Evolutionary conservation across 176 grass and related monocot genomes (phyloP), one percentile per base, ranked within the genome.

Genomic region (Echinochloa phyllopogon): DNA sequence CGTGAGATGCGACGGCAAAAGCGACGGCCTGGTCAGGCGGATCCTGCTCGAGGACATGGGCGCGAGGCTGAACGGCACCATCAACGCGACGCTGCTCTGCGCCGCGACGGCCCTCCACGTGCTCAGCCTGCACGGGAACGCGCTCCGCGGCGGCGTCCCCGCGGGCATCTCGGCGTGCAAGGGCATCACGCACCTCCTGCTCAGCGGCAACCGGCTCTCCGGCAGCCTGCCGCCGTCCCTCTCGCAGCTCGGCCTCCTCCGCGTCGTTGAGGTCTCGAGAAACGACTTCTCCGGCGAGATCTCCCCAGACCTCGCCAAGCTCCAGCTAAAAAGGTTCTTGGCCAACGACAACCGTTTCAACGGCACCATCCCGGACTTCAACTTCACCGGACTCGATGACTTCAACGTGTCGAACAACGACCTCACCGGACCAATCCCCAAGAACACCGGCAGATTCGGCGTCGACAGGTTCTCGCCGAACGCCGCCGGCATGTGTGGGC

Each of bases 271-370:
- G 8, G 45, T 94, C 4, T 74, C 83, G 48, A 36, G 63, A 5
- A 94, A 94, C 80, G 36, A 48, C 76, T 87, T 94, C 76, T 89
- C 92, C 49, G 89, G 92, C 15, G 65, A 89, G 71, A 8, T 94
- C 45, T 89, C 89, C 15, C 9, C 0, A 4, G 65, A 24, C 2
- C 71, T 94, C 27, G 0, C 53, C 10, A 76, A 29, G 41, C 52
- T 86, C 1, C 0, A 15, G 0, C 50, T 94, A 0, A 0, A 0
- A 0, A 77, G 48, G 12, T 82, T 94, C 59, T 0, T 72, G 6
- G 86, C 44, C 0, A 88, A 87, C 23, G 82, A 87, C 43, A 94
- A 94, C 60, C 59, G 29, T 55, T 76, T 94, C 77, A 6, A 3
- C 21, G 89, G 92, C 66, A 61, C 75, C 10, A 89, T 94, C 36